These are phyloP conservation scores for Mycena sanguinolenta DNA, from an alignment of 768 basidiomycete genomes.

Conservation along the genomic window DNA sequence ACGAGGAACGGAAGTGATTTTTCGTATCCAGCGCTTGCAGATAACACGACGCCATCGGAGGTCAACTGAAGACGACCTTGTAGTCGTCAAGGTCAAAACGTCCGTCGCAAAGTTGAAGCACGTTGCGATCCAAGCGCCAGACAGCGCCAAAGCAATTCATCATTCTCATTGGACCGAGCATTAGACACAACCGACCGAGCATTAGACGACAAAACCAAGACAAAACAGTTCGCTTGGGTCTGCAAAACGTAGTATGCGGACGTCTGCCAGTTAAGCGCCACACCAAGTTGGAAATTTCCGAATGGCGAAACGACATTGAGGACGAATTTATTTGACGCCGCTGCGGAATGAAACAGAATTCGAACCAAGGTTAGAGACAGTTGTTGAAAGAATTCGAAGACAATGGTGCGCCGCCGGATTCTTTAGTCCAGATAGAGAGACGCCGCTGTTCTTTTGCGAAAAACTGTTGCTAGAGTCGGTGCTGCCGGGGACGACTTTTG, in stretches of 20 bases:
- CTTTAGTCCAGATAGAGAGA: neutral
- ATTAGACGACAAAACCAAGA: no score
- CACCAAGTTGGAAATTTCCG: neutral
- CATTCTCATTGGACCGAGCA: neutral
- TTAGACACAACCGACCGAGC: no score
- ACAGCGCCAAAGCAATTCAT: neutral
- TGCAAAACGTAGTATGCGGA: neutral
- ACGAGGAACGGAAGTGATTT: neutral
- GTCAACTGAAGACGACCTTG: neutral
- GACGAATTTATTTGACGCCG: conserved; percentile 2
- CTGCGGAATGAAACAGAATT: neutral
- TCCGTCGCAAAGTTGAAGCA: neutral
- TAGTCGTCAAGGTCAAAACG: no score
- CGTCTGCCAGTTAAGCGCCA: neutral
- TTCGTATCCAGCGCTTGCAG: neutral
- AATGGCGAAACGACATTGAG: neutral
- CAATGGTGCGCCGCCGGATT: neutral
- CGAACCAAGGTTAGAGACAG: neutral
- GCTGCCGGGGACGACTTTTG: conserved; percentile 13
- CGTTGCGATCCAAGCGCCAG: neutral
- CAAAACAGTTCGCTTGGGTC: neutral
- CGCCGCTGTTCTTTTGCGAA: neutral
- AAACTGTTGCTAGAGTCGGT: neutral
- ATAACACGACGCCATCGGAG: conserved; percentile 8
- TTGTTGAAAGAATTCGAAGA: neutral